Conservation (phyloP, 768 basidiomycete species). For the Kwoniella shandongensis region DNA sequence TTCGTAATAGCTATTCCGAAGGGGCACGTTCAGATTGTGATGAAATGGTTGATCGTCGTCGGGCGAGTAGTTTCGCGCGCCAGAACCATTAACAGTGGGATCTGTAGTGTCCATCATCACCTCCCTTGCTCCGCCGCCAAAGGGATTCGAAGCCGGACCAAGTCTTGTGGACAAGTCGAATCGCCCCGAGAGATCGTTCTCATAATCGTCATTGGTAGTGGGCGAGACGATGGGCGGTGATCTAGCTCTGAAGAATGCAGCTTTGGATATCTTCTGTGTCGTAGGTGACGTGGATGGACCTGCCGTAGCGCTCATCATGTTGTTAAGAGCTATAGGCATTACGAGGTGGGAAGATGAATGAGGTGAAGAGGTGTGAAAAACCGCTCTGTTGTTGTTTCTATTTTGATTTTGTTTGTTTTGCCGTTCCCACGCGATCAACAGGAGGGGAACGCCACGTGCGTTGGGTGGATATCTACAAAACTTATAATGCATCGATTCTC, state of each 20-base stretch:
- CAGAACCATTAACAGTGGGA: too few species aligned
- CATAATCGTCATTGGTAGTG: neutral
- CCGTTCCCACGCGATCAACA: neutral
- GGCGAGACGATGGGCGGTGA: conserved; percentile 35
- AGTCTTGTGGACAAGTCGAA: conserved; percentile 10
- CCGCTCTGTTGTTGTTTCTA: neutral
- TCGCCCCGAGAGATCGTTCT: conserved; percentile 16
- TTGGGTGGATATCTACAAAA: too few species aligned
- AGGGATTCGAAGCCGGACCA: too few species aligned
- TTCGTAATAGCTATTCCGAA: conserved; percentile 13
- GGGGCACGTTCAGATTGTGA: too few species aligned
- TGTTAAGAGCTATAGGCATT: conserved; percentile 18
- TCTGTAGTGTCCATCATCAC: too few species aligned
- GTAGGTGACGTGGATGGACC: conserved; percentile 27
- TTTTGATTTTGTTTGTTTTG: too few species aligned
- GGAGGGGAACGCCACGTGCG: neutral
- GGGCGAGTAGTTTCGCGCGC: too few species aligned
- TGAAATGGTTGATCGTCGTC: too few species aligned
- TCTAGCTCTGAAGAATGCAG: conserved; percentile 51
- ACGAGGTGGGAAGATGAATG: too few species aligned
- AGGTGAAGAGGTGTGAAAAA: neutral
- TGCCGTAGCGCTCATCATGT: conserved; percentile 6
- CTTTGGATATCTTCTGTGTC: conserved; percentile 48
- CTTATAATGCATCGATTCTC: too few species aligned
- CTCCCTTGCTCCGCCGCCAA: too few species aligned